Conservation (phyloP, 2,329 filamentous ascomycete species). For the Coniella vitis region DNA sequence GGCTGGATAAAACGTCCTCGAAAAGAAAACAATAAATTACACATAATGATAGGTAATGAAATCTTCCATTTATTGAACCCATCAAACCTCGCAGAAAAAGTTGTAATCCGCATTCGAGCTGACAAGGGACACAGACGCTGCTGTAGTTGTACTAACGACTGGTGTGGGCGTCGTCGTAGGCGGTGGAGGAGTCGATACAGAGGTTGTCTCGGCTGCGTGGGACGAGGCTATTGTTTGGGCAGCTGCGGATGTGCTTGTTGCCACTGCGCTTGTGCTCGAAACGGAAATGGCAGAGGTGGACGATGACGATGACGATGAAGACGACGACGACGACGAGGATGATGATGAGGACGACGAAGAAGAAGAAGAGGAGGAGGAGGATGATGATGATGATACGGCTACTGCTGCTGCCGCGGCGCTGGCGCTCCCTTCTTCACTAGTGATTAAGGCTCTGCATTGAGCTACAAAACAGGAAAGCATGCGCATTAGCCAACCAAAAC, state of each 20-base stretch:
- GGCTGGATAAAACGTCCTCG: too few species aligned
- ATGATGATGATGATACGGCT: slow-evolving; percentile 3
- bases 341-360: too few species aligned
- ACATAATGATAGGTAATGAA: too few species aligned
- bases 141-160: slow-evolving; percentile 24
- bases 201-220: not conserved
- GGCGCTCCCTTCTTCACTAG: not conserved
- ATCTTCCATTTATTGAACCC: too few species aligned
- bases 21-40: too few species aligned
- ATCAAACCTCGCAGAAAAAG: slow-evolving; percentile 32
- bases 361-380: slow-evolving; percentile 2
- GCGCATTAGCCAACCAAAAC: too few species aligned
- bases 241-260: too few species aligned
- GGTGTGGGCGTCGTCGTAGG: slow-evolving; percentile 11
- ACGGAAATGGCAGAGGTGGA: not conserved
- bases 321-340: slow-evolving; percentile 13
- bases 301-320: slow-evolving; percentile 6
- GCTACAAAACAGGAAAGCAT: slow-evolving; percentile 22
- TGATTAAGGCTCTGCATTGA: slow-evolving; percentile 28
- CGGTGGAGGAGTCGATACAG: slow-evolving; percentile 12
- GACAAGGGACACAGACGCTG: slow-evolving; percentile 27
- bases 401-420: slow-evolving; percentile 13
- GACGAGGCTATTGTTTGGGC: not conserved
- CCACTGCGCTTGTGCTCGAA: not conserved
- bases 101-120: slow-evolving; percentile 37